Base-by-base conservation (phyloP, 768 basidiomycete species). In the Coprinellus aureogranulatus region DNA sequence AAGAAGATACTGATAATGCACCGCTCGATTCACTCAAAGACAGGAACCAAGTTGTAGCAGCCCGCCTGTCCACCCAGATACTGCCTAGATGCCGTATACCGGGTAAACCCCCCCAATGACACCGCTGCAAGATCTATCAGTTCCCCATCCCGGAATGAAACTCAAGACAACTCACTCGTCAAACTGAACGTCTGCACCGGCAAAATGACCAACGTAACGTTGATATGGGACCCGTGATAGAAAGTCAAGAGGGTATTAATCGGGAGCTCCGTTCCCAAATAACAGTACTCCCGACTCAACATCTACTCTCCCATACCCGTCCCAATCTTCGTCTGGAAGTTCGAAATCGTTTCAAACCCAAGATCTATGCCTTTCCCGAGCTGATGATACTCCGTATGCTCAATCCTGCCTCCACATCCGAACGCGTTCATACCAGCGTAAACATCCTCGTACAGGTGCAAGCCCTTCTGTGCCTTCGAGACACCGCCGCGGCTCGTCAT, bases 241-340 rank as follows among this genome's bases (percentile, higher is more conserved):
- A 98, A 99, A 50, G 97, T 99, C 73, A 99, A 77, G 87, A 99
- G 98, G 44, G 96, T 87, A 71, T 99, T 96, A 69, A 98, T 88
- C 37, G 97, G 95, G 53, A 99, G 83, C 69, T 98, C 96, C 23
- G 97, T 99, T 27, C 97, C 97, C 61, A 99, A 75, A 67, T 98
- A 98, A 74, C 98, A 99, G 72, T 99, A 98, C 74, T 98, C 97
- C 61, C 97, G 86, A 75, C 94, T 97, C 67, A 99, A 83, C 92
- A 98, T 93, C 74, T 99, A 96, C 71, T 99, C 97, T 37, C 97
- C 97, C 97, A 99, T 99, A 72, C 97, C 97, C n/a, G 95, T 98
- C 12, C 97, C 96, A 66, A 99, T 95, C 84, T 99, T 99, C 56
- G 97, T 99, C 81, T 94, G 90, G 89, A 99, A 99, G 74, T 99